Base-by-base conservation (phyloP, 1,139 yeast species). In the Protomyces lactucae-debilis region DNA sequence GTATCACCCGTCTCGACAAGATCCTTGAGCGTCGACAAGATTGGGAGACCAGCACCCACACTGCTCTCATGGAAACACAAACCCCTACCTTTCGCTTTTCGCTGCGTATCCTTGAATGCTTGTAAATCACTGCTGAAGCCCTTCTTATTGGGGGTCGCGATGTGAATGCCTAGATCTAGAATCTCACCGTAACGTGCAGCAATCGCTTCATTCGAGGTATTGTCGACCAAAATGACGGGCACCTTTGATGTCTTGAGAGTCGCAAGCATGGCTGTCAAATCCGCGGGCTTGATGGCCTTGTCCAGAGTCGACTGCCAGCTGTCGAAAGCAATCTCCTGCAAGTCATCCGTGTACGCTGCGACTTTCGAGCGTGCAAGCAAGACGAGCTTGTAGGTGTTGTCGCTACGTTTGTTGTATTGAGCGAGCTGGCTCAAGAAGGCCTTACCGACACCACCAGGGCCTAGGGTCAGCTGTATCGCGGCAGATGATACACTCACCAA, bases 21-120 rank as follows among this genome's bases (percentile, higher is more conserved):
- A 75, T 93, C 99, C 73, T 85, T 87, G 73, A 93, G 80, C 64
- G 97, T 89, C 59, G 91, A 86, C 71, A 93, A 85, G 69, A 93
- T 85, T 67, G 99, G 99, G 74, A 95, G 82, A 65, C 98, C 99
- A 52, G 99, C 99, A 73, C 98, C 99, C 65, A 93, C 99, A n/a
- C 98, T 89, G 61, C 98, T 95, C 80, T 95, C 99, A 74, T 93
- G 99, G 80, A 90, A 92, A 55, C 91, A 96, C 69, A 92, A 80
- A 51, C 78, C 75, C n/a, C 48, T n/a, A 0, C 48, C 48, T 10
- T n/a, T 21, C 48, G 23, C 48, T 21, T 43, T 43, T 10, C 23
- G 16, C 72, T 88, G 90, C 65, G 95, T 85, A 64, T 83, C 81
- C 67, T 88, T 83, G 97, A 98, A 93, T 16, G 85, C 77, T 21